phyloP scores from a whole-genome alignment of 1,139 yeast species.

The Candida gigantensis region DNA sequence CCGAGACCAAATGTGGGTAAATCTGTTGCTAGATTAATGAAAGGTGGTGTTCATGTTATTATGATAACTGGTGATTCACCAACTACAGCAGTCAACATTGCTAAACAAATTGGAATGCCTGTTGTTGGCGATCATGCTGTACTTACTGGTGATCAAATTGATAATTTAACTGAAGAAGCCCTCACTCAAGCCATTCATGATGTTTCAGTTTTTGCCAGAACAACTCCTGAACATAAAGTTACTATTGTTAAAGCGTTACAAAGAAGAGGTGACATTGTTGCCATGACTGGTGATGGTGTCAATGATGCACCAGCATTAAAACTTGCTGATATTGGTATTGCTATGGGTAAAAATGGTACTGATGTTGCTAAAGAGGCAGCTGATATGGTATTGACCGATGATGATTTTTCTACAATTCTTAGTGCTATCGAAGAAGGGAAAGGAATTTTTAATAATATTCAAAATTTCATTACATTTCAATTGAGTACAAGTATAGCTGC shows the following conservation, averaged over 20 bases:
- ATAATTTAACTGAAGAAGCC: slow-evolving; percentile 65
- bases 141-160: slow-evolving; percentile 81
- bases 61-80: slow-evolving; percentile 98
- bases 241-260: slow-evolving; percentile 90
- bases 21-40: slow-evolving; percentile 71
- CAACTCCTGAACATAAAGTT: slow-evolving; percentile 95
- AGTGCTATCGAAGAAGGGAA: slow-evolving; percentile 96
- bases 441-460: slow-evolving; percentile 92
- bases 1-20: slow-evolving; percentile 82
- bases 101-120: slow-evolving; percentile 90
- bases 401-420: slow-evolving; percentile 89
- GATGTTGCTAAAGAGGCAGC: slow-evolving; percentile 99
- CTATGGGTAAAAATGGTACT: slow-evolving; percentile 96
- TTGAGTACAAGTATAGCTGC: slow-evolving; percentile 96
- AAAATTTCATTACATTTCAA: slow-evolving; percentile 91
- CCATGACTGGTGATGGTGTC: slow-evolving; percentile 99
- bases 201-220: slow-evolving; percentile 92
- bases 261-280: slow-evolving; percentile 91
- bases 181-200: slow-evolving; percentile 73
- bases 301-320: slow-evolving; percentile 99
- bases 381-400: slow-evolving; percentile 96
- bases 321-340: slow-evolving; percentile 94
- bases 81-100: slow-evolving; percentile 88
- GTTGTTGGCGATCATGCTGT: slow-evolving; percentile 65
- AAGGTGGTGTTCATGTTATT: slow-evolving; percentile 92